phyloP scores from a whole-genome alignment of 257 asterid genomes.

The Fraxinus excelsior region DNA sequence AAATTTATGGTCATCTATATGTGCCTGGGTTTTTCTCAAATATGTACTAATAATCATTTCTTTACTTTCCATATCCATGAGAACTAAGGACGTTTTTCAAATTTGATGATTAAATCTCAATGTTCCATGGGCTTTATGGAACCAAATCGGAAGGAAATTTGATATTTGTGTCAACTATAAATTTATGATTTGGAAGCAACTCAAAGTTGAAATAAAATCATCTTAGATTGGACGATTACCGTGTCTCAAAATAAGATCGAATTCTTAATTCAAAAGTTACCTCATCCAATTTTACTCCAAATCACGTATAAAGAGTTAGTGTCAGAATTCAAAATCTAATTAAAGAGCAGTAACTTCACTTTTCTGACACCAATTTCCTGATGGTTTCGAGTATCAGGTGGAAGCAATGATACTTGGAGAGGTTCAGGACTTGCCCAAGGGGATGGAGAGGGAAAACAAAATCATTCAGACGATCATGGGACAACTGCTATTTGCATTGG shows the following conservation, averaged over 20 bases:
- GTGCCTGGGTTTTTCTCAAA: background rate
- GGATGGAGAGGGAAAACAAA: conserved; percentile 83
- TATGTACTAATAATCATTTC: background rate
- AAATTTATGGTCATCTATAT: background rate
- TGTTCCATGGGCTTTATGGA: background rate
- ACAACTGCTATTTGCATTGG: conserved; percentile 85
- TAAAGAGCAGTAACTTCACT: background rate
- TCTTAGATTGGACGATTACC: background rate
- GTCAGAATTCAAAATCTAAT: background rate
- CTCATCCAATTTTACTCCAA: background rate
- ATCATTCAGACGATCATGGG: conserved; percentile 87
- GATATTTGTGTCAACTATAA: background rate
- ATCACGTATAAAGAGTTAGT: background rate
- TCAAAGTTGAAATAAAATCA: background rate
- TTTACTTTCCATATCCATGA: background rate
- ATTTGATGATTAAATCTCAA: background rate
- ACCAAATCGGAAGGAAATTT: background rate
- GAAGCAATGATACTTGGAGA: conserved; percentile 82
- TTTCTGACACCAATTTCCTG: conserved; percentile 7
- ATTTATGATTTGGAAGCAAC: background rate
- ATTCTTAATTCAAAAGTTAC: background rate
- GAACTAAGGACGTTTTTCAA: background rate
- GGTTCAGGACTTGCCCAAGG: conserved; percentile 68
- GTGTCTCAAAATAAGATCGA: no score
- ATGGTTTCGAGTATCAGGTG: conserved; percentile 49